Evolutionary conservation across 306 rosid species (phyloP).

Genomic region (barrel medic (Medicago truncatula)): MtrunA17r5.0-ANR NC_053048.1:27572501-27573000

Average conservation of each 20-base stretch:
- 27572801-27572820: slow-evolving; percentile 3
- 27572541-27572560: background rate
- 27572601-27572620: slow-evolving; percentile 9
- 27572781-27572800: background rate
- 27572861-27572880: background rate
- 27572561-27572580: slow-evolving; percentile 49
- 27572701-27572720: slow-evolving; percentile 37
- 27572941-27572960: too few species aligned
- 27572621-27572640: background rate
- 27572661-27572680: slow-evolving; percentile 19
- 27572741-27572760: slow-evolving; percentile 35
- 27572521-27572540: background rate
- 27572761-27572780: background rate
- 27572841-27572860: background rate
- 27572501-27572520: too few species aligned
- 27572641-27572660: slow-evolving; percentile 44
- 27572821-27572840: background rate
- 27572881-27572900: background rate
- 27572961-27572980: too few species aligned
- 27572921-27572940: background rate
- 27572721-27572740: slow-evolving; percentile 26
- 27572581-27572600: slow-evolving; percentile 60
- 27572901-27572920: background rate
- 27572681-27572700: slow-evolving; percentile 35
- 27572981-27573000: too few species aligned